phyloP scores from a whole-genome alignment of 1,139 yeast species.

The Scheffersomyces insectosa region DNA sequence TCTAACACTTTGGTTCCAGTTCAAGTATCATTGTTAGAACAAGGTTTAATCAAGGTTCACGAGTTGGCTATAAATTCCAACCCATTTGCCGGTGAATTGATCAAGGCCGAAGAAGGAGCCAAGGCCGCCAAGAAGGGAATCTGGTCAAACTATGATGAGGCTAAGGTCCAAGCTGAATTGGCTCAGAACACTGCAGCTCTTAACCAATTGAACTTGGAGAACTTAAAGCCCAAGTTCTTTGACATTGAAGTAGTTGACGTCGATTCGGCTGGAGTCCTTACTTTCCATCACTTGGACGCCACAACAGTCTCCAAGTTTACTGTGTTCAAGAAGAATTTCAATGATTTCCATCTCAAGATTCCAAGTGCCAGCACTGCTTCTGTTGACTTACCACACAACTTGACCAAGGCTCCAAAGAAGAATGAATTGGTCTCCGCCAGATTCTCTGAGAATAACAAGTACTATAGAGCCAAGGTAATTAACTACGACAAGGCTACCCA shows the following conservation, averaged over 20 bases:
- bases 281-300: constrained; percentile 50
- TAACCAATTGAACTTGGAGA: constrained; percentile 23
- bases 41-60: constrained; percentile 68
- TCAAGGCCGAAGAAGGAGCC: constrained; percentile 66
- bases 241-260: constrained; percentile 66
- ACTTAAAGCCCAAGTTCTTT: constrained; percentile 49
- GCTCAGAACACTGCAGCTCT: constrained; percentile 23
- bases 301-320: constrained; percentile 36
- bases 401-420: constrained; percentile 48
- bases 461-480: constrained; percentile 60
- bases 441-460: constrained; percentile 54
- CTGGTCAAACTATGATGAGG: constrained; percentile 62
- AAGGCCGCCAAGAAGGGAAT: constrained; percentile 56
- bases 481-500: constrained; percentile 49
- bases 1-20: constrained; percentile 52
- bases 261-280: constrained; percentile 47
- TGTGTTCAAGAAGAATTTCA: constrained; percentile 48
- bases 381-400: constrained; percentile 49
- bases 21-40: constrained; percentile 59
- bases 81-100: constrained; percentile 52
- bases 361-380: constrained; percentile 40
- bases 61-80: constrained; percentile 65
- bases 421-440: constrained; percentile 64
- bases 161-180: constrained; percentile 23
- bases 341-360: constrained; percentile 42